These are phyloP conservation scores for Diaporthe eres DNA, from an alignment of 2,329 filamentous ascomycete species.

Conservation along the genomic window DNA sequence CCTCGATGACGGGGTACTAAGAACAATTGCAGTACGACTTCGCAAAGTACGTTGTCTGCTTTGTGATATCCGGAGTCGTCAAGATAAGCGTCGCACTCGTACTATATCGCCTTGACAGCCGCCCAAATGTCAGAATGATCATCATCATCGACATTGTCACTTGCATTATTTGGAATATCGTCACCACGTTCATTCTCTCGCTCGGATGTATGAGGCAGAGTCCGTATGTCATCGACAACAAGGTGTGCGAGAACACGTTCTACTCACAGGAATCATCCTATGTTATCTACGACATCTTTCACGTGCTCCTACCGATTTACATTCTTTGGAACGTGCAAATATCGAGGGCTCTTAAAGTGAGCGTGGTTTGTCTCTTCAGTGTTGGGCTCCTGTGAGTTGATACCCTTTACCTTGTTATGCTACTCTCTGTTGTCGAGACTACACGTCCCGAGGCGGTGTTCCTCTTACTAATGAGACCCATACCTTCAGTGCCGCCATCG, in stretches of 20 bases:
- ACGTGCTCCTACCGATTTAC: constrained; percentile 37
- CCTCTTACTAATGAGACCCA: neutral
- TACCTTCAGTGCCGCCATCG: constrained; percentile 29
- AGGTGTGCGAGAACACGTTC: constrained; percentile 34
- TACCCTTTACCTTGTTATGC: neutral
- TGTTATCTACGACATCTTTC: constrained; percentile 34
- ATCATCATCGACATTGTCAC: constrained; percentile 38
- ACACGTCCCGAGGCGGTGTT: no score
- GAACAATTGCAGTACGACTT: constrained; percentile 2
- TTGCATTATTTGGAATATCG: constrained; percentile 34
- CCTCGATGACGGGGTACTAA: neutral
- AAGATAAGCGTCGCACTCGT: constrained; percentile 41
- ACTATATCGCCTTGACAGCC: constrained; percentile 38
- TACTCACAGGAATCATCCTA: constrained; percentile 40
- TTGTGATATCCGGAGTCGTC: constrained; percentile 37
- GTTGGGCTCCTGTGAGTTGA: constrained; percentile 40
- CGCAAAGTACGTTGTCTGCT: constrained; percentile 38
- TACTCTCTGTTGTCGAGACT: no score
- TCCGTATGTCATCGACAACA: neutral
- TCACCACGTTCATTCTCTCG: constrained; percentile 35
- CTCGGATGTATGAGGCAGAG: constrained; percentile 35
- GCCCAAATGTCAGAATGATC: constrained; percentile 20
- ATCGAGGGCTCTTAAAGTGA: constrained; percentile 30
- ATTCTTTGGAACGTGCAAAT: constrained; percentile 41
- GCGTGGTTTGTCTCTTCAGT: constrained; percentile 36